These are phyloP conservation scores for Diversispora eburnea DNA, from an alignment of 192 early-diverging fungal species.

Conservation along the genomic window DNA sequence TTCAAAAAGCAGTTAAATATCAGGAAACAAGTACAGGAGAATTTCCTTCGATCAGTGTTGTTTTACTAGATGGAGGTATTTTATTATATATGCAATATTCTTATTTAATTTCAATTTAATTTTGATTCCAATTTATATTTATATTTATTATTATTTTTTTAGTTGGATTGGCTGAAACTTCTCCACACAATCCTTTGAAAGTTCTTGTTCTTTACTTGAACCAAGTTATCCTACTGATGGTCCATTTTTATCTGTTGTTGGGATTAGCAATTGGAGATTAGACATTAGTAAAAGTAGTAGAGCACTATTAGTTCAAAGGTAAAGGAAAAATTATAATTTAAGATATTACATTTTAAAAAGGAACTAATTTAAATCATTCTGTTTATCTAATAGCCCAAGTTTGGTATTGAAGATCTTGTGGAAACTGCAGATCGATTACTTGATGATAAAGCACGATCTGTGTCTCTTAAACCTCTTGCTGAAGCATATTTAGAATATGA, in stretches of 20 bases:
- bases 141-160: background rate
- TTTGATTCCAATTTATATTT: background rate
- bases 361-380: background rate
- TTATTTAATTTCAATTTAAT: background rate
- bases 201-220: conserved; percentile 29
- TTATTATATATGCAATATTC: background rate
- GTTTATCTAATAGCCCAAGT: background rate
- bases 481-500: conserved; percentile 16
- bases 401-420: conserved; percentile 5
- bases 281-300: conserved; percentile 30
- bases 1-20: conserved; percentile 24
- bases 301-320: conserved; percentile 25
- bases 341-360: background rate
- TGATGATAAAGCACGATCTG: no score
- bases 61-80: conserved; percentile 29
- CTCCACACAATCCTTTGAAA: conserved; percentile 24
- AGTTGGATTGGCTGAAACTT: conserved; percentile 30
- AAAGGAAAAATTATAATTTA: no score
- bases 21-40: conserved; percentile 16
- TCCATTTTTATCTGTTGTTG: conserved; percentile 19
- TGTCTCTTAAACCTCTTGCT: background rate
- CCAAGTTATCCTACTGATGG: conserved; percentile 26
- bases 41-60: conserved; percentile 22
- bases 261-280: conserved; percentile 29
- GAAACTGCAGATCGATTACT: background rate